Evolutionary conservation across 768 basidiomycete species (phyloP), one percentile per base, ranked within the genome.

Genomic region (Rhodotorula babjevae): DNA sequence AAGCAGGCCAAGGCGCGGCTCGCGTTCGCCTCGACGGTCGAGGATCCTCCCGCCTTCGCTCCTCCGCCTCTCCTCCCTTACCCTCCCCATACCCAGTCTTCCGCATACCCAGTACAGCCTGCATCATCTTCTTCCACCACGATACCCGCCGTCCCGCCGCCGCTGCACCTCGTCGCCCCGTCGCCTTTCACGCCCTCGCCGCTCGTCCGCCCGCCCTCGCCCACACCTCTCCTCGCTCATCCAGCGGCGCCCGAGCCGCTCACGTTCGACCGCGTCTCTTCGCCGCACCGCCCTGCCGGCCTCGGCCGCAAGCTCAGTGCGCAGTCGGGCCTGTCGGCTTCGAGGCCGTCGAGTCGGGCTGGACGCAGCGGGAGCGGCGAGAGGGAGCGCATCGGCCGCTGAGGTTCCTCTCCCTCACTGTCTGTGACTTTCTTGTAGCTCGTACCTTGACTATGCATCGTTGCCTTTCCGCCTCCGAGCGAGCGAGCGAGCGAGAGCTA

Each of bases 221-320:
- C 27, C 42, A 12, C 19, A 6, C 42, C 44, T 14, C 44, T 2
- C 11, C 12, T n/a, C 15, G 33, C 9, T 9, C 9, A 36, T 36
- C 36, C 36, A 23, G 33, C 58, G 15, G 14, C 36, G 2, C 64
- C 64, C 25, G 58, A 27, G 19, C 60, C 69, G 2, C 69, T 70
- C 63, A 70, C 69, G 7, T 71, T 71, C 47, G 69, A 66, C 6
- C 63, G 69, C 29, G 47, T 66, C 19, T 64, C 69, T 1, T 71
- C 69, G 27, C 69, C 67, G 7, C 40, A 25, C 10, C 50, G n/a
- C 52, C 53, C 60, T 15, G 3, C 16, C 36, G 44, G 19, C 21
- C 64, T 61, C 11, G 55, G 61, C 19, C 69, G 69, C 29, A 71
- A 62, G 52, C 64, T 62, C 36, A 65, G 64, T 58, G 33, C 36